Conservation (phyloP, 371 early-diverging fungal genomes). For the Rhizopus sp. region DNA sequence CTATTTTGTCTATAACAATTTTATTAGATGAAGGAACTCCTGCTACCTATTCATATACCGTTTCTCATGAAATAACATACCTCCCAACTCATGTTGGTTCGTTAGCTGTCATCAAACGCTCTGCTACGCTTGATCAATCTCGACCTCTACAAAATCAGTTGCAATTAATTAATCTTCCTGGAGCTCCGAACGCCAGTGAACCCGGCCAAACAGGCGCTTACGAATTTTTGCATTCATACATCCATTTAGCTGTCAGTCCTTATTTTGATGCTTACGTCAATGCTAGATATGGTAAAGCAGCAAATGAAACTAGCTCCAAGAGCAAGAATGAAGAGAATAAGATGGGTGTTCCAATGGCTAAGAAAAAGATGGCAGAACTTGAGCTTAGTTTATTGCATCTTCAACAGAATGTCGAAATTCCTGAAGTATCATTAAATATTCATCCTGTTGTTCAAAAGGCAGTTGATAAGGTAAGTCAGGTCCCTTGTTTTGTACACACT, state of each 20-base stretch:
- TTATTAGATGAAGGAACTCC: constrained; percentile 40
- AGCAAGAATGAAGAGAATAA: constrained; percentile 82
- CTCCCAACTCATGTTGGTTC: constrained; percentile 77
- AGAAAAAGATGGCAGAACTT: constrained; percentile 97
- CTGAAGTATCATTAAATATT: constrained; percentile 85
- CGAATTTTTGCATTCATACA: constrained; percentile 88
- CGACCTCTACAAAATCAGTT: constrained; percentile 81
- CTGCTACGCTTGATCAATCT: constrained; percentile 71
- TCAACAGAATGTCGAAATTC: constrained; percentile 98
- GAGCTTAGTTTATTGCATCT: constrained; percentile 93
- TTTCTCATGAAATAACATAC: constrained; percentile 79
- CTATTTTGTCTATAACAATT: neutral
- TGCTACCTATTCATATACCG: constrained; percentile 59
- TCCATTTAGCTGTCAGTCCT: constrained; percentile 95
- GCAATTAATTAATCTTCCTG: constrained; percentile 92
- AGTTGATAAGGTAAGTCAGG: constrained; percentile 65
- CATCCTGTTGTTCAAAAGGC: constrained; percentile 84
- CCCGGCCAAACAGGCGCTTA: constrained; percentile 74
- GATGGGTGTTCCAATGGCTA: constrained; percentile 91
- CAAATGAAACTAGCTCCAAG: constrained; percentile 29
- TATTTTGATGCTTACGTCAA: constrained; percentile 94
- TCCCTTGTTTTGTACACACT: constrained; percentile 1
- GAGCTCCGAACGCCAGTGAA: constrained; percentile 69
- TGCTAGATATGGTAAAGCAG: constrained; percentile 62
- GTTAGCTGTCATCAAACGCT: constrained; percentile 88